These are phyloP conservation scores for Penicillium robsamsonii DNA, from an alignment of 495 filamentous ascomycete genomes.

Conservation along the genomic window DNA sequence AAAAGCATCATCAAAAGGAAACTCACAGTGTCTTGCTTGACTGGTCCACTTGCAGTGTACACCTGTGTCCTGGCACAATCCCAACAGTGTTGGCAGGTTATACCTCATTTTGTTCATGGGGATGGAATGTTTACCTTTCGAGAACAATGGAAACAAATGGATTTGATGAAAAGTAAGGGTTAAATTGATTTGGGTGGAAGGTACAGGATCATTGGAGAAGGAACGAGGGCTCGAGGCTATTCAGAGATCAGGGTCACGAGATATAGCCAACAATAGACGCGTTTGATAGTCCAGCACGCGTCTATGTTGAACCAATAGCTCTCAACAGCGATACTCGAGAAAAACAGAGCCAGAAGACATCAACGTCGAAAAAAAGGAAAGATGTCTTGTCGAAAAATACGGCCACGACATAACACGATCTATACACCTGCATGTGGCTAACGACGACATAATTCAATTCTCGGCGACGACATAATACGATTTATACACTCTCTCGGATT, in stretches of 20 bases:
- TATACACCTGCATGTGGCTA: conserved; percentile 4
- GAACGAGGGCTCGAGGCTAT: conserved; percentile 2
- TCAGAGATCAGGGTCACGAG: neutral
- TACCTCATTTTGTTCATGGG: conserved; percentile 35
- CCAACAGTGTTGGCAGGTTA: conserved; percentile 39
- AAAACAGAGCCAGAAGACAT: neutral
- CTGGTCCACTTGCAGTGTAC: conserved; percentile 30
- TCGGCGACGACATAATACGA: conserved; percentile 12
- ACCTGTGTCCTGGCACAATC: conserved; percentile 29
- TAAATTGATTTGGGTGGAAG: neutral
- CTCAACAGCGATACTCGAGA: neutral
- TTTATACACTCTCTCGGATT: conserved; percentile 37
- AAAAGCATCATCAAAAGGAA: neutral
- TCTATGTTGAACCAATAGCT: no score
- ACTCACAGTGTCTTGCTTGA: conserved; percentile 23
- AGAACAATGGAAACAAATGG: neutral
- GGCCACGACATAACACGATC: conserved; percentile 8
- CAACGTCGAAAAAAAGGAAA: neutral
- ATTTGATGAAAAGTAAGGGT: neutral
- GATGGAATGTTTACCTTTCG: conserved; percentile 9
- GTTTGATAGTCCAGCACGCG: neutral
- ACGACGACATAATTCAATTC: conserved; percentile 10
- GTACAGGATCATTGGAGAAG: neutral
- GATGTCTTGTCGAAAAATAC: neutral
- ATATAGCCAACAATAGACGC: neutral